Base-by-base conservation (phyloP, 495 filamentous ascomycete genomes). In the Glutinoglossum americanum region DNA sequence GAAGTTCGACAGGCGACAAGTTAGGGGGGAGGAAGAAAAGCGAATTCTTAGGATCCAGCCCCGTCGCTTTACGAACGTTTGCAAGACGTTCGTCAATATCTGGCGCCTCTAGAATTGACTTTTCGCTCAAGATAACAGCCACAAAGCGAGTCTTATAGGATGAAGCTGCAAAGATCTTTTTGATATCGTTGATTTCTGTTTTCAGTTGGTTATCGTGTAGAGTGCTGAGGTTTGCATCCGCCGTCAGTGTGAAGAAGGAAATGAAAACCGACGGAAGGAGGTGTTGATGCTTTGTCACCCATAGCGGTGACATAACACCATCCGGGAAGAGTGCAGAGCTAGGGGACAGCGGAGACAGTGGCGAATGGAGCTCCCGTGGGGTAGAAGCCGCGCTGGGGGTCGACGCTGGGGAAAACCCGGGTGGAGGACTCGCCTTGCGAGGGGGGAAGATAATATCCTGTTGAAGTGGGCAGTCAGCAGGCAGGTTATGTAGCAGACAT, bases 131-230 rank as follows among this genome's bases (percentile, higher is more conserved):
- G 32, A 96, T 71, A 21, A 90, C 82, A 26, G 87, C 83, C n/a
- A 82, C 74, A 64, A 87, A 78, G 11, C 79, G 76, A 51, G 78
- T 81, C 66, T 80, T 87, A 68, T 85, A 85, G 3, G 80, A 82
- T 8, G 84, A 85, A 33, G 77, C 73, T 56, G 66, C 65, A 62
- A 89, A 74, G 32, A 78, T 71, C 48, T 73, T 76, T 63, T 84
- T 85, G 57, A 87, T 69, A 27, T 75, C 73, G 67, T 86, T 89
- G 60, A 96, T 87, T 60, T 94, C 87, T 1, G 81, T 80, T 66
- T 94, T 94, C 21, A 96, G 73, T 65, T 89, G 78, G 66, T 93
- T 93, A 66, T 96, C 90, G 58, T 80, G 74, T 4, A 85, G 64
- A 17, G 80, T 87, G 48, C 82, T 80, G 60, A 80, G 78, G 17